Base-by-base conservation (phyloP, 768 basidiomycete genomes). In the Trametes maxima region DNA sequence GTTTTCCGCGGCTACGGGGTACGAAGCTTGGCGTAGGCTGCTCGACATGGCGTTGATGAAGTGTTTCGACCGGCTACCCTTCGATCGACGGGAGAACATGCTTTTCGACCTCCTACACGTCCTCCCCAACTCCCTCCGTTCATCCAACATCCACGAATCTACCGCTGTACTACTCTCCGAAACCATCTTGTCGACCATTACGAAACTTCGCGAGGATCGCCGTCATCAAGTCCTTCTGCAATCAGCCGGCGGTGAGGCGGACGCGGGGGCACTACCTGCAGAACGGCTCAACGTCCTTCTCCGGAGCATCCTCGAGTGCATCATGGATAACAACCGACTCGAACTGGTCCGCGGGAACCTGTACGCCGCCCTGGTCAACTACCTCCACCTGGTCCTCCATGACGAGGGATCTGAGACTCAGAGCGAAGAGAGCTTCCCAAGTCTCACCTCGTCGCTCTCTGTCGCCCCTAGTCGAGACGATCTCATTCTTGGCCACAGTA, bases 311-410 rank as follows among this genome's bases (percentile, higher is more conserved):
- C 72, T 97, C 54, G 86, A 92, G 54, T 89, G 87, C 49, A 82
- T 95, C 57, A 69, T 89, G 59, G 86, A 90, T 62, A 88, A 83
- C 60, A 91, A 89, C 61, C 88, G 86, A 13, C 83, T 89, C 25
- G 94, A 96, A 70, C 79, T 92, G 52, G 89, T 95, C 17, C 88
- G 95, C 24, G 96, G 96, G 7, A 98, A 98, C 70, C 79, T 98
- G n/a, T 98, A 96, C 72, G 93, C 94, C 3, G 80, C 92, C 5
- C 78, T 98, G 59, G 85, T 93, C 75, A 96, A 96, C 74, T 95
- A 94, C 69, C 76, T 96, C 43, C 89, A 95, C 69, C 82, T 96
- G n/a, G 78, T 90, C 48, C 53, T 65, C 11, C 58, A 60, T 14
- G 63, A 51, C 37, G 63, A 64, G 40, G 55, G 48, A 1, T 25